Conservation (phyloP, 2,329 filamentous ascomycete species). For the Fusarium heterosporum region DNA sequence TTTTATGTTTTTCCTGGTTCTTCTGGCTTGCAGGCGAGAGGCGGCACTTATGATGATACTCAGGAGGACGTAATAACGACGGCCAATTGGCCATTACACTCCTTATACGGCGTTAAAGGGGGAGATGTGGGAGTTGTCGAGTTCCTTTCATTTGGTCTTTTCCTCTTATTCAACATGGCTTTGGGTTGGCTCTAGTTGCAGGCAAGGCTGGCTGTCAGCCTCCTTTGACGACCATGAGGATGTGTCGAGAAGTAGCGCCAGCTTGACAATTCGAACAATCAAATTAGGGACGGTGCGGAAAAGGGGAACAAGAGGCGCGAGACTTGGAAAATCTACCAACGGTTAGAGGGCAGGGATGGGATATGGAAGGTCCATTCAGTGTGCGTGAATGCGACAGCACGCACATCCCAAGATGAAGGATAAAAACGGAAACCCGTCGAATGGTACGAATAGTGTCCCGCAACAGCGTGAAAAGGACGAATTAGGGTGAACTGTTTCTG, state of each 20-base stretch:
- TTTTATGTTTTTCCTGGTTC: constrained; percentile 26
- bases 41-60: constrained; percentile 47
- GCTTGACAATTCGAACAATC: constrained; percentile 11
- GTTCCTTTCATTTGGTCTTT: constrained; percentile 36
- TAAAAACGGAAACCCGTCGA: constrained; percentile 31
- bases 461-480: constrained; percentile 33
- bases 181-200: constrained; percentile 10
- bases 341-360: constrained; percentile 43
- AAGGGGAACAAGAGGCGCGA: constrained; percentile 25
- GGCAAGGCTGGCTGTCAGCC: constrained; percentile 7
- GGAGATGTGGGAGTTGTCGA: constrained; percentile 48
- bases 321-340: constrained; percentile 47
- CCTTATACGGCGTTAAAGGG: constrained; percentile 53
- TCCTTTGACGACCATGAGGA: background rate
- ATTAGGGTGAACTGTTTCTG: constrained; percentile 35
- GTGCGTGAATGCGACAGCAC: constrained; percentile 27
- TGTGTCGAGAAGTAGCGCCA: constrained; percentile 7
- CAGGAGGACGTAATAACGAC: constrained; percentile 56
- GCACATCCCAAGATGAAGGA: constrained; percentile 10
- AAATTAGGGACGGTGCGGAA: constrained; percentile 14
- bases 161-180: constrained; percentile 26
- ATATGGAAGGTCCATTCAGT: constrained; percentile 31
- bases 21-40: constrained; percentile 41
- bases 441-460: constrained; percentile 41
- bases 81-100: constrained; percentile 54